These are phyloP conservation scores for Sedum album DNA, from an alignment of 164 flowering plant species.

Conservation along the genomic window DNA sequence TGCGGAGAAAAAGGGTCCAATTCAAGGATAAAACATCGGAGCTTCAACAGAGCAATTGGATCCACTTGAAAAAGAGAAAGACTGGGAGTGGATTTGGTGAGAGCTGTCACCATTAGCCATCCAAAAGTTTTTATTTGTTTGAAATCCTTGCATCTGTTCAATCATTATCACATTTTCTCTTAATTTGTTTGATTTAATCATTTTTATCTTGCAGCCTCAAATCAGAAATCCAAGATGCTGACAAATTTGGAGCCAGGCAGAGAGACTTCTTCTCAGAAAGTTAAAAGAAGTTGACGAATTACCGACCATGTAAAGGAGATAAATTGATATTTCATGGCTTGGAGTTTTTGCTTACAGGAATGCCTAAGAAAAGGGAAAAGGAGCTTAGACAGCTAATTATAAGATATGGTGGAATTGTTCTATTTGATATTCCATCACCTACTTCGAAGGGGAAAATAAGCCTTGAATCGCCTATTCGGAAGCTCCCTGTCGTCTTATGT, in stretches of 20 bases:
- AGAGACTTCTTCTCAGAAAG: constrained; percentile 17
- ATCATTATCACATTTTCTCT: background rate
- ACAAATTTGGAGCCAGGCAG: constrained; percentile 14
- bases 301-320: constrained; percentile 15
- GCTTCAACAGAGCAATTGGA: constrained; percentile 15
- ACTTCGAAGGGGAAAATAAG: constrained; percentile 27
- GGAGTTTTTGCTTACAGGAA: constrained; percentile 74
- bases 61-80: constrained; percentile 16
- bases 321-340: constrained; percentile 47
- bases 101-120: background rate
- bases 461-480: constrained; percentile 17
- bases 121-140: background rate
- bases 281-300: constrained; percentile 17
- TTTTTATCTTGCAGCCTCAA: constrained; percentile 25
- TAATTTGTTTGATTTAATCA: background rate
- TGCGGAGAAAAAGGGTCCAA: constrained; percentile 45
- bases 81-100: constrained; percentile 25
- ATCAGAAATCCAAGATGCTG: constrained; percentile 23
- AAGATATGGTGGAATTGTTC: constrained; percentile 66
- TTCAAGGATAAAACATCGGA: constrained; percentile 37
- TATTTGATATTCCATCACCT: constrained; percentile 51
- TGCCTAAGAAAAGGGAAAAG: constrained; percentile 38
- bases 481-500: constrained; percentile 54
- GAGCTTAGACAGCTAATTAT: constrained; percentile 48
- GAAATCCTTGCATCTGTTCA: background rate